Conservation (phyloP, 2,329 filamentous ascomycete species). For the Fusarium cicatricum region DNA sequence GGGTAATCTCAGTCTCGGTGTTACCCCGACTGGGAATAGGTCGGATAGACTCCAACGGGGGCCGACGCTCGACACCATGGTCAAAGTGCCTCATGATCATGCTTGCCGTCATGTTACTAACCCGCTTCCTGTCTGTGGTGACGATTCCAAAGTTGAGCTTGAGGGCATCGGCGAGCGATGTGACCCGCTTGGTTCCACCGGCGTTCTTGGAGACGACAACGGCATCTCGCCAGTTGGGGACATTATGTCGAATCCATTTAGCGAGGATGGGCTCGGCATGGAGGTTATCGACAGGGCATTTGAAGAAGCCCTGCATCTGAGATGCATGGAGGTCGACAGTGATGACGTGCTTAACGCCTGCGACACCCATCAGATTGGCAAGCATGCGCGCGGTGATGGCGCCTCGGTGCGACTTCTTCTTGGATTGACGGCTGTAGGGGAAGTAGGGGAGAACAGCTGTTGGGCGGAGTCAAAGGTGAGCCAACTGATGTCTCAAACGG, state of each 20-base stretch:
- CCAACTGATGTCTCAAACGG: slow-evolving; percentile 24
- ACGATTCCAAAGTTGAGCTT: slow-evolving; percentile 99
- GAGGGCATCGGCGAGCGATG: slow-evolving; percentile 91
- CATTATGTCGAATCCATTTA: slow-evolving; percentile 92
- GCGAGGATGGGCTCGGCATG: slow-evolving; percentile 95
- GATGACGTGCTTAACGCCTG: slow-evolving; percentile 96
- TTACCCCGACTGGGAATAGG: slow-evolving; percentile 33
- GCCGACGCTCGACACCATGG: slow-evolving; percentile 58
- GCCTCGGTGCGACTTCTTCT: slow-evolving; percentile 97
- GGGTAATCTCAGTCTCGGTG: slow-evolving; percentile 31
- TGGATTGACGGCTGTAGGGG: slow-evolving; percentile 98
- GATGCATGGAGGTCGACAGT: slow-evolving; percentile 95
- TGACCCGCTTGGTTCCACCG: slow-evolving; percentile 95
- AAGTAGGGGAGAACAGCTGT: slow-evolving; percentile 91
- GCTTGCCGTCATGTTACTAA: slow-evolving; percentile 78
- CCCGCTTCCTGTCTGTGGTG: slow-evolving; percentile 79
- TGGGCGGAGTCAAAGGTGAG: slow-evolving; percentile 25
- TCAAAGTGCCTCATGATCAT: slow-evolving; percentile 77
- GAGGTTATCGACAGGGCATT: slow-evolving; percentile 95
- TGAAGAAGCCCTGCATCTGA: slow-evolving; percentile 99
- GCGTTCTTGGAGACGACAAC: slow-evolving; percentile 99
- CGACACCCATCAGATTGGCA: slow-evolving; percentile 90
- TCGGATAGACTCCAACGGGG: slow-evolving; percentile 49
- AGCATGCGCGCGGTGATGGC: slow-evolving; percentile 98
- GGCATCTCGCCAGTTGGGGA: slow-evolving; percentile 86